Evolutionary conservation across 495 filamentous ascomycete genomes (phyloP), one percentile per base, ranked within the genome.

Genomic region (Elaphomyces granulatus): DNA sequence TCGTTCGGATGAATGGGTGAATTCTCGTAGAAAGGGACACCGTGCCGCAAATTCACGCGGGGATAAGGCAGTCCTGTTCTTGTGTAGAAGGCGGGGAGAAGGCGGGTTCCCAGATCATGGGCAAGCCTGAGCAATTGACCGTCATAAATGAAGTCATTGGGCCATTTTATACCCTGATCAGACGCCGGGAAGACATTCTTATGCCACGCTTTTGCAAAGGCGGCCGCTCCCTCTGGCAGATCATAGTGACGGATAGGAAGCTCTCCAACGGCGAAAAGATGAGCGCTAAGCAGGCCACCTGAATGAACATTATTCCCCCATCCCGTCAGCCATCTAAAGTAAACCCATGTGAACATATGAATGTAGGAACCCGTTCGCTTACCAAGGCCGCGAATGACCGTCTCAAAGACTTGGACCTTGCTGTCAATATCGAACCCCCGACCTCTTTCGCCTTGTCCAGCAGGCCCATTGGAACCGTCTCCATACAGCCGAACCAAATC

Each of bases 391-490:
- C 90, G 71, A 54, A 98, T 98, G 8, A 94, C 87, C 2, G 87
- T 94, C 59, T 98, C 90, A 53, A 98, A 98, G 23, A 98, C 84
- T 60, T 98, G 85, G 7, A 98, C 90, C 58, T 95, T 95, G 58
- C 86, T 92, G 58, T 98, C 88, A 31, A 95, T 66, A 61, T 98
- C 87, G 46, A 96, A 98, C 2, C 86, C 90, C 23, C 81, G 71
- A n/a, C 71, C 75, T 44, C 83, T 68, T 45, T 72, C 67, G 7
- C 87, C 87, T 50, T 73, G 67, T 28, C 81, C 84, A 16, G 67
- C 68, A 33, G 75, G 72, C 7, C 83, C 78, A 17, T 71, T 58
- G 4, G 70, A 75, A 2, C 83, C 87, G 59, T 93, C 86, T 14
- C 90, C 90, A 55, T 94, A 96, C 41, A 88, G 69, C 48, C 76